phyloP scores from a whole-genome alignment of 2,329 filamentous ascomycete genomes.

The Drechslerella dactyloides region DNA sequence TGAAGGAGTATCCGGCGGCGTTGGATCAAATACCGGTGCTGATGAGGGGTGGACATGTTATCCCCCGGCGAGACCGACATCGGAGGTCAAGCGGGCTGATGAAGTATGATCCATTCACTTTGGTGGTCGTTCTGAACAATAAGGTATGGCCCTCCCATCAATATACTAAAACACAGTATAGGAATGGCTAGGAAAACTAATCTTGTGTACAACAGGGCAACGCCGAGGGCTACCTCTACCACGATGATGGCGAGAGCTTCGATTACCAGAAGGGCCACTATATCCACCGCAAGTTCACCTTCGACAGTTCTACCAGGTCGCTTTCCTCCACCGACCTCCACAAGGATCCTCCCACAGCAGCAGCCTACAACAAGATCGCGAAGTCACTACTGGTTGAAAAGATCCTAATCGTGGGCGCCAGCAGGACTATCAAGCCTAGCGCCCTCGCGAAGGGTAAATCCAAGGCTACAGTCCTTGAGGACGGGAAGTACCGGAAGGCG shows the following conservation, averaged over 20 bases:
- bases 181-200: not conserved
- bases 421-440: slow-evolving; percentile 18
- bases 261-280: slow-evolving; percentile 85
- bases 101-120: slow-evolving; percentile 92
- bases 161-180: not conserved
- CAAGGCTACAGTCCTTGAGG: slow-evolving; percentile 66
- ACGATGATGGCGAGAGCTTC: slow-evolving; percentile 92
- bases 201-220: slow-evolving; percentile 57
- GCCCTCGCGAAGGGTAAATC: slow-evolving; percentile 74
- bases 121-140: slow-evolving; percentile 75
- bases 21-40: slow-evolving; percentile 86
- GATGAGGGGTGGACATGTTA: slow-evolving; percentile 90
- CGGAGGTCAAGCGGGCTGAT: slow-evolving; percentile 75
- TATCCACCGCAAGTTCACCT: slow-evolving; percentile 81
- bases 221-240: slow-evolving; percentile 82
- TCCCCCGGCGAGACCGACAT: slow-evolving; percentile 76
- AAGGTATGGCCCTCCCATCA: slow-evolving; percentile 61
- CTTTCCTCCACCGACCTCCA: slow-evolving; percentile 75
- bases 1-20: slow-evolving; percentile 73
- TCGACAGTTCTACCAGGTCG: slow-evolving; percentile 64
- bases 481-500: slow-evolving; percentile 64
- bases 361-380: slow-evolving; percentile 78
- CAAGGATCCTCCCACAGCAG: slow-evolving; percentile 57
- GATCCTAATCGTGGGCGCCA: slow-evolving; percentile 74
- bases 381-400: slow-evolving; percentile 78